Percentiles rank a stretch among this genome's conserved stretches.
phyloP scores from a whole-genome alignment of 2,329 filamentous ascomycete genomes.

The Aspergillus melleus region DNA sequence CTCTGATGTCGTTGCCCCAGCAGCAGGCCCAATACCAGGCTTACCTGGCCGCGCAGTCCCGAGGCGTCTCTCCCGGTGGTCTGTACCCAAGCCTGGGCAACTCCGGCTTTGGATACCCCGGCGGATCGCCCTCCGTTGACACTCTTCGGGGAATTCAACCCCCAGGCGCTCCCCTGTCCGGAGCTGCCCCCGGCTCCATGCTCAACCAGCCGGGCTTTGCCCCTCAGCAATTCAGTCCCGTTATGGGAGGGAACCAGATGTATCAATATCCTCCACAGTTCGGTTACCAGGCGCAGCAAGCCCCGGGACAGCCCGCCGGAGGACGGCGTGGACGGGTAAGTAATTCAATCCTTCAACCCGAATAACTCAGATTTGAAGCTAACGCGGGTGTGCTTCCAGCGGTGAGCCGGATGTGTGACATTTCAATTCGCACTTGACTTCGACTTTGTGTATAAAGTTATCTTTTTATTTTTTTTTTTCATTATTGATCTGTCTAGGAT shows the following conservation, averaged over 20 bases:
- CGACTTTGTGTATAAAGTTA: constrained; percentile 40
- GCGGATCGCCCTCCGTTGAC: constrained; percentile 29
- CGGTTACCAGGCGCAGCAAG: constrained; percentile 46
- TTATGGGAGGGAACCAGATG: constrained; percentile 45
- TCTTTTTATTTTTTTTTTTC: constrained; percentile 15
- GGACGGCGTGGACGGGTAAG: constrained; percentile 58
- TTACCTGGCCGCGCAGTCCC: constrained; percentile 50
- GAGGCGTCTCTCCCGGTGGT: constrained; percentile 43
- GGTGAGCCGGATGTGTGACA: constrained; percentile 31
- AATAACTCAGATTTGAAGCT: constrained; percentile 8
- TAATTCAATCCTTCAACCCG: constrained; percentile 16
- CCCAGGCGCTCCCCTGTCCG: constrained; percentile 37
- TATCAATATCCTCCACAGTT: constrained; percentile 57
- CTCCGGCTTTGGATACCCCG: constrained; percentile 46
- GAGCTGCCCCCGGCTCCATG: constrained; percentile 43
- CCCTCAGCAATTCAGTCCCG: constrained; percentile 47
- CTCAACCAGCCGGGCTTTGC: constrained; percentile 49
- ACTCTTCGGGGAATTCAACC: constrained; percentile 43
- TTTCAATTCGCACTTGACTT: constrained; percentile 32
- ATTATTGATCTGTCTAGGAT: constrained; percentile 27
- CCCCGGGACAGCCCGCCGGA: constrained; percentile 46
- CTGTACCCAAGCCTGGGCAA: constrained; percentile 49
- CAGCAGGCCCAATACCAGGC: constrained; percentile 61
- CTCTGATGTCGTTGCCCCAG: constrained; percentile 43
- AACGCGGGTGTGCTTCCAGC: constrained; percentile 22